Base-by-base conservation (phyloP, 495 filamentous ascomycete species). In the Penicillium herquei region DNA sequence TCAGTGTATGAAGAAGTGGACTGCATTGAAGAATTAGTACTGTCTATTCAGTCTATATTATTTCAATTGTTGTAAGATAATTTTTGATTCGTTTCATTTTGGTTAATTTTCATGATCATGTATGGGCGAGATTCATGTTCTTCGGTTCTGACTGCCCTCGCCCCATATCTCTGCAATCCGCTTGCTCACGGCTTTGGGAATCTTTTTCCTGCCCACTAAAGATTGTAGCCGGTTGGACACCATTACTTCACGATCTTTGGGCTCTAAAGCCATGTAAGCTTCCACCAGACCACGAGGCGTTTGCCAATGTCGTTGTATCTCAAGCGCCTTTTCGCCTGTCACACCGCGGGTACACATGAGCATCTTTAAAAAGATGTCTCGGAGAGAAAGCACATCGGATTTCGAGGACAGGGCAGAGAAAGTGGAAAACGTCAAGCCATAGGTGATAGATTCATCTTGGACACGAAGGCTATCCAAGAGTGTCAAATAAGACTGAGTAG, bases 291-390 rank as follows among this genome's bases (percentile, higher is more conserved):
- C 81, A 45, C 78, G 77, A 3, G 90, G 90, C 11, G 89, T 94
- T 54, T 76, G 80, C 86, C 88, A 95, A 10, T 74, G 64, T 57
- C 80, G 83, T 57, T 92, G 89, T 10, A 95, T 90, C 69, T 91
- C 89, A 3, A 91, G 66, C 0, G 90, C 89, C 65, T 91, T 92
- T 58, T 94, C 90, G 0, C 88, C 87, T 5, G 84, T 86, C n/a
- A 95, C 74, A 2, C 89, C 87, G 21, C 80, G 79, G 9, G 84
- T 88, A 60, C 87, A 90, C 90, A 95, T 93, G 47, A 95, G 74
- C 89, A 95, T 93, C 68, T 93, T 93, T 18, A 94, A 65, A 62
- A 81, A 93, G 0, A 93, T 65, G 56, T 95, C 90, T 39, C 89
- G 78, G 17, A 93, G 75, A 3, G 87, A 87, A 42, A 91, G 77